Percentiles rank a stretch among this genome's conserved stretches.
phyloP scores from a whole-genome alignment of 2,329 filamentous ascomycete species.

The Xylariaceae sp. region DNA sequence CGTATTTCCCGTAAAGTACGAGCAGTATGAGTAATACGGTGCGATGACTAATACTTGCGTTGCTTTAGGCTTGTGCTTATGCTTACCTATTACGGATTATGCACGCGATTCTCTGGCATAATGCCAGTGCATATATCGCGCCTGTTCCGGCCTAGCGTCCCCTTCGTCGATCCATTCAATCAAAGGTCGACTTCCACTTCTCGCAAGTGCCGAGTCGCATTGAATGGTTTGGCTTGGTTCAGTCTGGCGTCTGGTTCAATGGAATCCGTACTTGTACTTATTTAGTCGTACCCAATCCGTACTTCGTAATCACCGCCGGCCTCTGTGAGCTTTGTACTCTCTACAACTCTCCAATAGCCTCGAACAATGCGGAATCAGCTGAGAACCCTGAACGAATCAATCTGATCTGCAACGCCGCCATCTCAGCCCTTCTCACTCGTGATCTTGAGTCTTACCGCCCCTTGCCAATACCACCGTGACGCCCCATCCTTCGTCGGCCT shows the following conservation, averaged over 20 bases:
- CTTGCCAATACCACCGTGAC: background rate
- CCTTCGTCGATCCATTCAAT: background rate
- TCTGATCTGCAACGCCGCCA: background rate
- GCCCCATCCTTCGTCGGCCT: background rate
- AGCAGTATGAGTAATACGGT: background rate
- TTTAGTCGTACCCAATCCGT: background rate
- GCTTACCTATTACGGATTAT: background rate
- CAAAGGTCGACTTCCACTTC: background rate
- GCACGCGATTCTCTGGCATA: background rate
- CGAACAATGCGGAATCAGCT: conserved; percentile 3
- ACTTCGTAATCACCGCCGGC: conserved; percentile 10
- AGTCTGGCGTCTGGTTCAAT: no score
- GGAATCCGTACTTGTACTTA: background rate
- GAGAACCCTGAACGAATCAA: background rate
- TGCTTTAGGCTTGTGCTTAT: background rate
- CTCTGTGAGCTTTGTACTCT: conserved; percentile 9
- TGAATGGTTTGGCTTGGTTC: no score
- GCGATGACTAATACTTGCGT: background rate
- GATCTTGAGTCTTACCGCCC: background rate
- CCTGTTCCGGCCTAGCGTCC: background rate
- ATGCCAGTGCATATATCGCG: conserved; percentile 18
- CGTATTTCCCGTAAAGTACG: no score
- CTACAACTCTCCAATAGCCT: background rate
- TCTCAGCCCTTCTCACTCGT: background rate
- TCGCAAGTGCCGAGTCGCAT: background rate